phyloP scores from a whole-genome alignment of 768 basidiomycete genomes.

The Neoboletus magnificus region DNA sequence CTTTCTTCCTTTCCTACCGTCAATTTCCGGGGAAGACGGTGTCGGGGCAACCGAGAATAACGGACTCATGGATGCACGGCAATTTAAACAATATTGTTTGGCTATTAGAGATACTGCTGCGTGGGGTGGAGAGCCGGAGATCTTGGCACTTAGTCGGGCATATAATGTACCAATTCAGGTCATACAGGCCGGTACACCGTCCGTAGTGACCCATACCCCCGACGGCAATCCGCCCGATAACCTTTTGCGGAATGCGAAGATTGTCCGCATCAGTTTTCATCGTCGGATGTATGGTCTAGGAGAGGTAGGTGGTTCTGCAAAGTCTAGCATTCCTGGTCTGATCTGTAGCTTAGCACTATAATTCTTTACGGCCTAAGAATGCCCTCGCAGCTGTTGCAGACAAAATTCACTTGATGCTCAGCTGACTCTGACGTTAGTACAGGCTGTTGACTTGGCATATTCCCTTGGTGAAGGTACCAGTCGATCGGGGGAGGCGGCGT shows the following conservation, averaged over 20 bases:
- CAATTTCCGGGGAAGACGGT: conserved; percentile 66
- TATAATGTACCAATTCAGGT: conserved; percentile 88
- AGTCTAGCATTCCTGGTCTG: not conserved
- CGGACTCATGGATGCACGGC: conserved; percentile 65
- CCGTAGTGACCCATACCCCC: conserved; percentile 81
- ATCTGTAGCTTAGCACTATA: conserved; percentile 65
- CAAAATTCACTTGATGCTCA: conserved; percentile 30
- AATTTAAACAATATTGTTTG: conserved; percentile 74
- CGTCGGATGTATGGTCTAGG: conserved; percentile 92
- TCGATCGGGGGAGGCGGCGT: not conserved
- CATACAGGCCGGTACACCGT: conserved; percentile 77
- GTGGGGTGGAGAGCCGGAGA: conserved; percentile 99
- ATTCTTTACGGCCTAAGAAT: conserved; percentile 67
- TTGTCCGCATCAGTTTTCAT: conserved; percentile 85
- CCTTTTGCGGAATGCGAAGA: conserved; percentile 33
- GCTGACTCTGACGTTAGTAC: conserved; percentile 12
- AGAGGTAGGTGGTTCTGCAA: conserved; percentile 58
- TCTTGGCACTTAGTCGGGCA: conserved; percentile 79
- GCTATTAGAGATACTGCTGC: conserved; percentile 78
- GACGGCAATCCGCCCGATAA: conserved; percentile 29
- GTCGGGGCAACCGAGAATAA: conserved; percentile 52
- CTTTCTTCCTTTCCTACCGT: conserved; percentile 90
- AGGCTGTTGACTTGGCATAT: not conserved
- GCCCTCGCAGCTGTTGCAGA: conserved; percentile 27
- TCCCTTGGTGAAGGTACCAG: not conserved